These are phyloP conservation scores for Chlamydomonas sp. DNA, from an alignment of 139 green algal genomes.

Conservation along the genomic window DNA sequence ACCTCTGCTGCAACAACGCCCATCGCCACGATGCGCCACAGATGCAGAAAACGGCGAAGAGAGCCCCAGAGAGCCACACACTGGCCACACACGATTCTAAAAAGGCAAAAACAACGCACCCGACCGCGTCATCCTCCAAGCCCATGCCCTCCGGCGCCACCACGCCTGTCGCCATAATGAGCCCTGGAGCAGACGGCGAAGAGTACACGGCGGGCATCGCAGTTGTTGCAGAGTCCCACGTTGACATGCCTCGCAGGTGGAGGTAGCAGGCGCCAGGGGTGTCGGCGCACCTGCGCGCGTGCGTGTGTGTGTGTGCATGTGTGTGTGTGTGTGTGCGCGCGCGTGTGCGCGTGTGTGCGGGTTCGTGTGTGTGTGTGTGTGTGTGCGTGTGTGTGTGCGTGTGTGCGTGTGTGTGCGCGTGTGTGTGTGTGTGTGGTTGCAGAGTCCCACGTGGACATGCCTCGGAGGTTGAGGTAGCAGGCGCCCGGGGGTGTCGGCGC, in stretches of 20 bases:
- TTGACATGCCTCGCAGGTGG: conserved; percentile 62
- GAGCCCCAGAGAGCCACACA: too few relatives aligned
- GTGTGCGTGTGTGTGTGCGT: too few relatives aligned
- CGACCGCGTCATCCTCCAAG: conserved; percentile 36
- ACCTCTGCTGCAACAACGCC: conserved; percentile 65
- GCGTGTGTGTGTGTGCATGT: too few relatives aligned
- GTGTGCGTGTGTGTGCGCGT: too few relatives aligned
- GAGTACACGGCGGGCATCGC: conserved; percentile 73
- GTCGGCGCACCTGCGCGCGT: conserved; percentile 7
- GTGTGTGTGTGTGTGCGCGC: too few relatives aligned
- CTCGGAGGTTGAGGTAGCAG: conserved; percentile 69
- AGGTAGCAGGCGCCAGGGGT: conserved; percentile 41
- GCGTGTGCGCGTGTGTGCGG: too few relatives aligned
- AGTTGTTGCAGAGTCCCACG: conserved; percentile 43
- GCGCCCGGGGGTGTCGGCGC: background rate
- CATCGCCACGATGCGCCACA: conserved; percentile 80
- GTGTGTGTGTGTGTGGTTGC: too few relatives aligned
- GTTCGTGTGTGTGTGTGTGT: too few relatives aligned
- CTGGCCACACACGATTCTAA: too few relatives aligned
- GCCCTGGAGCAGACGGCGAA: conserved; percentile 68
- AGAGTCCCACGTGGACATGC: conserved; percentile 55
- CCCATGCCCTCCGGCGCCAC: conserved; percentile 38
- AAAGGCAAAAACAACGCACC: conserved; percentile 28
- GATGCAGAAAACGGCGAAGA: conserved; percentile 64
- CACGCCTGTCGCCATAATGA: conserved; percentile 87